phyloP scores from a whole-genome alignment of 306 rosid genomes.

The Macrotyloma uniflorum region DNA sequence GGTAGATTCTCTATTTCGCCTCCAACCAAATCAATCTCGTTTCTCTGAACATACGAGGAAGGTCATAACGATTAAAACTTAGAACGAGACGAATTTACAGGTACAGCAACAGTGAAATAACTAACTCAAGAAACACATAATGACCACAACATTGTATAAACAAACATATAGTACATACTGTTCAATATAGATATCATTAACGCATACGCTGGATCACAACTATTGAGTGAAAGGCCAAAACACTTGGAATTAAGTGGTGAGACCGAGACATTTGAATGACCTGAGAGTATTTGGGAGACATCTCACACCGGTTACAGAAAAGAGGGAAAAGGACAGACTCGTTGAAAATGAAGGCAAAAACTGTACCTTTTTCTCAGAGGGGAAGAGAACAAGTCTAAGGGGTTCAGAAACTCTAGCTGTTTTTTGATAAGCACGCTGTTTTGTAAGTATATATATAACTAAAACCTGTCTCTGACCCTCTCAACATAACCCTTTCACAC shows the following conservation, averaged over 20 bases:
- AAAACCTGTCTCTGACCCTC: conserved; percentile 20
- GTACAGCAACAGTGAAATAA: conserved; percentile 36
- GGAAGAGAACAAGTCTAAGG: conserved; percentile 32
- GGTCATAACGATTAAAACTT: conserved; percentile 17
- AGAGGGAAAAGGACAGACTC: background rate
- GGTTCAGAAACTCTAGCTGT: conserved; percentile 46
- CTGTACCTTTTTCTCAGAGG: conserved; percentile 46
- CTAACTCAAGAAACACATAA: conserved; percentile 36
- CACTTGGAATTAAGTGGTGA: background rate
- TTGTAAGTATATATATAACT: conserved; percentile 28
- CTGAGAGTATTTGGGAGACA: conserved; percentile 33
- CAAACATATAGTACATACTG: background rate
- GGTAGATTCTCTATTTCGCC: conserved; percentile 43
- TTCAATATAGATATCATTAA: background rate
- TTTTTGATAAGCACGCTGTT: conserved; percentile 44
- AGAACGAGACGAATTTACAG: conserved; percentile 1
- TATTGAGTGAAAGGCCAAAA: conserved; percentile 24
- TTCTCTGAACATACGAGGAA: conserved; percentile 38
- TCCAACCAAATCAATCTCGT: conserved; percentile 51
- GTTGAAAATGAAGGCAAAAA: conserved; percentile 47
- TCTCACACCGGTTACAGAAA: conserved; percentile 31
- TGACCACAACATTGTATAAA: background rate
- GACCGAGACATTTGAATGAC: background rate
- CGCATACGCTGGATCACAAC: background rate
- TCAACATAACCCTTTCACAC: conserved; percentile 40